phyloP scores from a whole-genome alignment of 2,329 filamentous ascomycete genomes.

The Alternaria novae-zelandiae region DNA sequence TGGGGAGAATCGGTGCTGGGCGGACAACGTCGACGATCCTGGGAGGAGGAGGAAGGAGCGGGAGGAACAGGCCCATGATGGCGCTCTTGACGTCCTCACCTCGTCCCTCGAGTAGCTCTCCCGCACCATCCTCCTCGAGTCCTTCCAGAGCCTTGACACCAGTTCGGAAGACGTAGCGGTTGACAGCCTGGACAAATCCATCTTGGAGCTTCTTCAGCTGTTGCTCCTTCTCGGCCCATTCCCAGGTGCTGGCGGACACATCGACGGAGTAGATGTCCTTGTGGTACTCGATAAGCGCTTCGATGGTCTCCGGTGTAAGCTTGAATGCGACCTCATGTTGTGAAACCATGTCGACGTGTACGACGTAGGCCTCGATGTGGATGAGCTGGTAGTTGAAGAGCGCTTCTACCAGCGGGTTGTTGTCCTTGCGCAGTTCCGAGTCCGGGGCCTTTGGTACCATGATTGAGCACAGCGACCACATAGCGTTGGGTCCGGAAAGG shows the following conservation, averaged over 20 bases:
- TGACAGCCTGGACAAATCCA: constrained; percentile 93
- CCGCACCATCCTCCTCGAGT: constrained; percentile 93
- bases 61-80: constrained; percentile 82
- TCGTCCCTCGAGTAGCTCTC: constrained; percentile 88
- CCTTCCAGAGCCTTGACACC: constrained; percentile 89
- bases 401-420: constrained; percentile 82
- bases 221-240: constrained; percentile 95
- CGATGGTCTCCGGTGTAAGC: constrained; percentile 92
- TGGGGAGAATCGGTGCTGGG: constrained; percentile 83
- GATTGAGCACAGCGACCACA: constrained; percentile 92
- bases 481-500: constrained; percentile 84
- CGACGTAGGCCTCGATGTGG: constrained; percentile 95
- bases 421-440: constrained; percentile 79
- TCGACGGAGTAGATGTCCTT: constrained; percentile 94
- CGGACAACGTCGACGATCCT: constrained; percentile 88
- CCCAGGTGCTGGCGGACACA: constrained; percentile 84
- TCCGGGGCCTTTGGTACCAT: constrained; percentile 92
- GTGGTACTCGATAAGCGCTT: constrained; percentile 91
- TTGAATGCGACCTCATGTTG: constrained; percentile 98
- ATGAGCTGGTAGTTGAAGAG: constrained; percentile 92
- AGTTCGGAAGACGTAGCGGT: constrained; percentile 95
- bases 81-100: constrained; percentile 91
- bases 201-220: constrained; percentile 98
- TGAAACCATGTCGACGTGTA: constrained; percentile 98
- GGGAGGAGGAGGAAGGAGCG: constrained; percentile 85